These are phyloP conservation scores for Phytopythium aichiense DNA, from an alignment of 352 stramenopile genomes.

Conservation along the genomic window DNA sequence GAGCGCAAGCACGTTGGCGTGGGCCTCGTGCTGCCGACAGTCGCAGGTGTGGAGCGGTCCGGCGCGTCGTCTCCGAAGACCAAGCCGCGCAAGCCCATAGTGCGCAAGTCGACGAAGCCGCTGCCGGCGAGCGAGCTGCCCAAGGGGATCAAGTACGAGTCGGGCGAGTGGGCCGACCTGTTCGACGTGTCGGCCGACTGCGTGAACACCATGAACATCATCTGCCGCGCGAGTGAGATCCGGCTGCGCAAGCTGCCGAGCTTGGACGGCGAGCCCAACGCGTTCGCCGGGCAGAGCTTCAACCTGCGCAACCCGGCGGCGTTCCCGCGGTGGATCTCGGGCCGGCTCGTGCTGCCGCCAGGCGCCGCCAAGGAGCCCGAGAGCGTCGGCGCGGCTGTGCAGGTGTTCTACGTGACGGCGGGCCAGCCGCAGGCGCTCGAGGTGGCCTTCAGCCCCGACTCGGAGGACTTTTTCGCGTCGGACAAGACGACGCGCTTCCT, in stretches of 20 bases:
- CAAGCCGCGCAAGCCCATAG: conserved; percentile 25
- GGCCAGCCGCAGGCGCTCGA: conserved; percentile 84
- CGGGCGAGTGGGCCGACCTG: conserved; percentile 70
- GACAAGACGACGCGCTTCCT: conserved; percentile 92
- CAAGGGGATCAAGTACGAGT: conserved; percentile 45
- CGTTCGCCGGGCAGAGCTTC: conserved; percentile 85
- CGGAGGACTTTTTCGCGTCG: conserved; percentile 85
- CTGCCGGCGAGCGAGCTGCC: conserved; percentile 46
- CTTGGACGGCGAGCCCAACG: conserved; percentile 41
- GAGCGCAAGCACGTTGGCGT: conserved; percentile 80
- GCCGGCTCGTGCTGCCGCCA: conserved; percentile 89
- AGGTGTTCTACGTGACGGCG: conserved; percentile 93
- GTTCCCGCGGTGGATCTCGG: conserved; percentile 88
- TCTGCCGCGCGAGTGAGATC: conserved; percentile 70
- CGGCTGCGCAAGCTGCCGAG: conserved; percentile 68
- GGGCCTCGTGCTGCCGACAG: conserved; percentile 73
- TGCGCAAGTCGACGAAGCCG: conserved; percentile 28
- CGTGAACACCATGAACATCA: conserved; percentile 78
- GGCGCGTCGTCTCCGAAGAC: conserved; percentile 54
- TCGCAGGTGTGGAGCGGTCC: conserved; percentile 62
- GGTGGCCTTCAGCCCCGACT: conserved; percentile 61
- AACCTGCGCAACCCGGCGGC: conserved; percentile 62
- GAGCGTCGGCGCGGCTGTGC: conserved; percentile 89
- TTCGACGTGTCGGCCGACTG: conserved; percentile 51
- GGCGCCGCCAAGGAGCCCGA: conserved; percentile 95